phyloP scores from a whole-genome alignment of 345 rosid species.

The Citrus cavaleriei region DNA sequence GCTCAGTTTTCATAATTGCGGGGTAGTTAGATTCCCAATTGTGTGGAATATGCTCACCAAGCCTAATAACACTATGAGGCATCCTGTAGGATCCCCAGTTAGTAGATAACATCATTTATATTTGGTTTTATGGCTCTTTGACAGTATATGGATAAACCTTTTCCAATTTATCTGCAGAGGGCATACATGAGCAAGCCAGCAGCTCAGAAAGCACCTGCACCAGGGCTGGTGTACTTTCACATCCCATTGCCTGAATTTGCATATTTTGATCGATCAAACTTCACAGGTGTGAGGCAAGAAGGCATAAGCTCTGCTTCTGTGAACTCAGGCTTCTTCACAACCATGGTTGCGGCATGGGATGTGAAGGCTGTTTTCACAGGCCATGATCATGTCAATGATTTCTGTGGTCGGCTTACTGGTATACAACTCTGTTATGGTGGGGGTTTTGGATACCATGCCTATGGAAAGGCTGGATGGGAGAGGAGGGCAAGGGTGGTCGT shows the following conservation, averaged over 20 bases:
- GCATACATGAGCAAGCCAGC: conserved; percentile 52
- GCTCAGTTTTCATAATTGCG: not conserved
- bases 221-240: conserved; percentile 88
- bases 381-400: conserved; percentile 88
- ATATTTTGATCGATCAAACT: conserved; percentile 49
- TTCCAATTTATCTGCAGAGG: conserved; percentile 37
- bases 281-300: conserved; percentile 76
- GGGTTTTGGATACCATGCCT: conserved; percentile 94
- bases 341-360: conserved; percentile 75
- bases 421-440: conserved; percentile 92
- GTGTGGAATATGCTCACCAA: not conserved
- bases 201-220: conserved; percentile 61
- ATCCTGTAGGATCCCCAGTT: not conserved
- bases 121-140: not conserved
- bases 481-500: conserved; percentile 79
- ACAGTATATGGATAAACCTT: not conserved
- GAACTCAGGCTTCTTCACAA: conserved; percentile 88
- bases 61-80: not conserved
- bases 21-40: not conserved
- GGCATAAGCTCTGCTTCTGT: conserved; percentile 57
- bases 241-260: conserved; percentile 84
- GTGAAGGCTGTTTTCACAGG: conserved; percentile 86
- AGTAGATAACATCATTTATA: not conserved
- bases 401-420: conserved; percentile 61
- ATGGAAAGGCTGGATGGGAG: conserved; percentile 87